phyloP scores from a whole-genome alignment of 768 basidiomycete genomes.

The Panaeolus papilionaceus region DNA sequence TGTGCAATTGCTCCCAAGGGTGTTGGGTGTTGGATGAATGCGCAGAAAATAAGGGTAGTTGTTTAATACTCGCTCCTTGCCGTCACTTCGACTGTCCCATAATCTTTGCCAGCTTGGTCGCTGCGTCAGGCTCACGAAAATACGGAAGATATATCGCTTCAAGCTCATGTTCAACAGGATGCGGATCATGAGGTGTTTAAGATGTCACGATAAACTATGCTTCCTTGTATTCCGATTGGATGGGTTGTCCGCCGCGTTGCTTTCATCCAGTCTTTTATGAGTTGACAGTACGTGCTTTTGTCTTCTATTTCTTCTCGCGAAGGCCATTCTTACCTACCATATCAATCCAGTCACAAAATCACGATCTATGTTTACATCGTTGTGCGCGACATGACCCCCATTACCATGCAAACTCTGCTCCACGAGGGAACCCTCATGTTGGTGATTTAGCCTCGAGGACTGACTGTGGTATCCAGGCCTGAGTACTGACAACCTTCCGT shows the following conservation, averaged over 20 bases:
- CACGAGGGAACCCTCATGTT: constrained; percentile 9
- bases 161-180: not conserved
- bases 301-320: not conserved
- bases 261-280: not conserved
- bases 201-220: not conserved
- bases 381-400: constrained; percentile 3
- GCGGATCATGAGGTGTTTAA: not conserved
- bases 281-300: not conserved
- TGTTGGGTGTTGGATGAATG: too few relatives aligned
- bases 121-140: not conserved
- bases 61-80: too few relatives aligned
- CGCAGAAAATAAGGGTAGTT: too few relatives aligned
- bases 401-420: constrained; percentile 3
- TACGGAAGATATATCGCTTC: not conserved
- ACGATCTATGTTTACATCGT: not conserved
- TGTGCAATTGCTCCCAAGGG: too few relatives aligned
- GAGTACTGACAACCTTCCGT: not conserved
- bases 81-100: not conserved
- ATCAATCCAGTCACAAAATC: constrained; percentile 1
- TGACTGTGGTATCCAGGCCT: constrained; percentile 12
- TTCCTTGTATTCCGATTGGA: not conserved
- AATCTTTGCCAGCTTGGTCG: not conserved
- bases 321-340: not conserved
- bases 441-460: constrained; percentile 5
- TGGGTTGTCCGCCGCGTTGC: not conserved